Evolutionary conservation across 306 rosid genomes (phyloP).

Genomic region (Acacia confusa): DNA sequence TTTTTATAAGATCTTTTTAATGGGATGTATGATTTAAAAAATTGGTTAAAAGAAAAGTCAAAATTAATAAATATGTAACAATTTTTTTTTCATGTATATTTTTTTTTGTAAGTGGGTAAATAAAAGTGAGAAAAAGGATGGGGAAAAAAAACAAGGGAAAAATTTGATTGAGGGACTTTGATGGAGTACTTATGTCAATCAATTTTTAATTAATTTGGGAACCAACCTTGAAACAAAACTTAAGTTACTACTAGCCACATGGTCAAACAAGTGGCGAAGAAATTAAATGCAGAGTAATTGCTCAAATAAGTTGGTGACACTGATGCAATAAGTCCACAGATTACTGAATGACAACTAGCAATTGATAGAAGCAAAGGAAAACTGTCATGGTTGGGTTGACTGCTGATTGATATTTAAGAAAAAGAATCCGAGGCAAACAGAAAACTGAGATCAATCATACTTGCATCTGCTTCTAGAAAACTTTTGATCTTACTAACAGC

Average conservation of each 20-base stretch:
- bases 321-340: neutral
- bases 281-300: neutral
- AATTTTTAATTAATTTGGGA: neutral
- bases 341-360: neutral
- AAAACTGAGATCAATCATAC: neutral
- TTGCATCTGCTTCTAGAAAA: constrained; percentile 24
- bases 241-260: neutral
- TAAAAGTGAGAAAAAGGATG: too few species aligned
- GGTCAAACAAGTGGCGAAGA: neutral
- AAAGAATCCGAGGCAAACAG: neutral
- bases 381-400: neutral
- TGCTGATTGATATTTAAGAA: too few species aligned
- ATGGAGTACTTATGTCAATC: neutral
- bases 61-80: too few species aligned
- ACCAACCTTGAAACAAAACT: neutral
- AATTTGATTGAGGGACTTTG: neutral
- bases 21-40: too few species aligned
- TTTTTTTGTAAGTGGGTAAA: too few species aligned
- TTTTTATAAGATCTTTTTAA: too few species aligned
- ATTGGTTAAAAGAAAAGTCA: too few species aligned
- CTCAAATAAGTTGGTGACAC: neutral
- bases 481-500: constrained; percentile 16
- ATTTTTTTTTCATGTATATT: too few species aligned
- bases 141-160: too few species aligned
- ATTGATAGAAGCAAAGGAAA: neutral